These are phyloP conservation scores for Rhinocladiella mackenziei DNA, from an alignment of 2,329 filamentous ascomycete genomes.

Conservation along the genomic window DNA sequence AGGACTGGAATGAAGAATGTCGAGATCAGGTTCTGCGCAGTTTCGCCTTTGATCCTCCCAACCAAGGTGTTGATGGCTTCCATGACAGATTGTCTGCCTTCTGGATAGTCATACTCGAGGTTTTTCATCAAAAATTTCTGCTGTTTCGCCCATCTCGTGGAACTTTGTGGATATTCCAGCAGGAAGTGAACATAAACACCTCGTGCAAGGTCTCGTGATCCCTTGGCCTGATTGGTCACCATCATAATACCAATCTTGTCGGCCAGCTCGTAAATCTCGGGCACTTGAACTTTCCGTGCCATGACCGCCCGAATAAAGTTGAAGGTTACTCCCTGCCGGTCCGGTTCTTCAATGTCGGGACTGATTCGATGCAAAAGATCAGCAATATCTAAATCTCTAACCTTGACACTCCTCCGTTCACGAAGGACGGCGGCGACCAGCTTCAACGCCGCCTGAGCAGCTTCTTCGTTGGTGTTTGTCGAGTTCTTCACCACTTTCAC, in stretches of 20 bases:
- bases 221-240: slow-evolving; percentile 90
- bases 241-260: slow-evolving; percentile 88
- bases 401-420: slow-evolving; percentile 68
- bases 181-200: slow-evolving; percentile 93
- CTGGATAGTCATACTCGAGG: slow-evolving; percentile 80
- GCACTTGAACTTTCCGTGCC: slow-evolving; percentile 77
- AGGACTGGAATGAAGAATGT: slow-evolving; percentile 84
- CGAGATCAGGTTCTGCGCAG: slow-evolving; percentile 74
- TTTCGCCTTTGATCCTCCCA: slow-evolving; percentile 74
- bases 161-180: slow-evolving; percentile 88
- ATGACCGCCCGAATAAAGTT: slow-evolving; percentile 87
- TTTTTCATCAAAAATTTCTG: slow-evolving; percentile 86
- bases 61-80: slow-evolving; percentile 85
- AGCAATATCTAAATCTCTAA: slow-evolving; percentile 79
- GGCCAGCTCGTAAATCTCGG: slow-evolving; percentile 83
- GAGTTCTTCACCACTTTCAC: slow-evolving; percentile 74
- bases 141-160: slow-evolving; percentile 83
- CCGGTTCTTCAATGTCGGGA: slow-evolving; percentile 85
- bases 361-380: slow-evolving; percentile 77
- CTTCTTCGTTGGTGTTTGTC: slow-evolving; percentile 73
- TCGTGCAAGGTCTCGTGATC: slow-evolving; percentile 79
- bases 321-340: slow-evolving; percentile 89
- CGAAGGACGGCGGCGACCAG: slow-evolving; percentile 79
- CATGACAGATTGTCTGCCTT: slow-evolving; percentile 87
- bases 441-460: slow-evolving; percentile 84